phyloP scores from a whole-genome alignment of 768 basidiomycete species.

The Pholiota conissans region DNA sequence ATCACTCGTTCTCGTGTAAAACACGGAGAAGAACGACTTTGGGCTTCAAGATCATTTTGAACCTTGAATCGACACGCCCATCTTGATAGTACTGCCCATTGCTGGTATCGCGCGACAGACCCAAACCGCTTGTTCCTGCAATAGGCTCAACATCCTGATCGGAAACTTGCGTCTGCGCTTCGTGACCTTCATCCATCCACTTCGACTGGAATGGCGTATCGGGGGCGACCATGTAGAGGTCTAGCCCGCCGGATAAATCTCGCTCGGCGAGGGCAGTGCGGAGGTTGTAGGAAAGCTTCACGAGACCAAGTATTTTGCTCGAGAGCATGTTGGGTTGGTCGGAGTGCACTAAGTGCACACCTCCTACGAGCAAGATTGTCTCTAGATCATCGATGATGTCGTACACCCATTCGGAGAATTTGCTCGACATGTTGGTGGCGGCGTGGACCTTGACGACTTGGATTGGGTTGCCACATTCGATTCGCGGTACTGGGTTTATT shows the following conservation, averaged over 20 bases:
- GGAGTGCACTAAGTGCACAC: constrained; percentile 14
- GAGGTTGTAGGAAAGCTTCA: constrained; percentile 23
- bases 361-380: constrained; percentile 14
- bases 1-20: constrained; percentile 9
- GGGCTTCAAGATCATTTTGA: constrained; percentile 20
- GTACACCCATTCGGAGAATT: constrained; percentile 20
- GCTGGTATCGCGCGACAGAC: constrained; percentile 15
- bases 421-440: not conserved
- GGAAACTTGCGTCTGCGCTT: constrained; percentile 12
- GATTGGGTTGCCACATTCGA: constrained; percentile 18
- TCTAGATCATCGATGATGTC: constrained; percentile 19
- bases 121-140: constrained; percentile 21
- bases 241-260: constrained; percentile 19
- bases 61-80: not conserved
- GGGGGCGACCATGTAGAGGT: constrained; percentile 8
- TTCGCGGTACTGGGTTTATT: constrained; percentile 1
- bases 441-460: constrained; percentile 16
- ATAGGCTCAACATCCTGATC: constrained; percentile 14
- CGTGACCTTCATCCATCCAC: constrained; percentile 13
- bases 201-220: constrained; percentile 18
- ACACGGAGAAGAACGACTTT: constrained; percentile 21
- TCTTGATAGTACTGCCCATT: not conserved
- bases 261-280: constrained; percentile 23
- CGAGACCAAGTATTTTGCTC: constrained; percentile 17
- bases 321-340: constrained; percentile 12